Conservation (phyloP, 257 asterid species). For the Misopates orontium region DNA sequence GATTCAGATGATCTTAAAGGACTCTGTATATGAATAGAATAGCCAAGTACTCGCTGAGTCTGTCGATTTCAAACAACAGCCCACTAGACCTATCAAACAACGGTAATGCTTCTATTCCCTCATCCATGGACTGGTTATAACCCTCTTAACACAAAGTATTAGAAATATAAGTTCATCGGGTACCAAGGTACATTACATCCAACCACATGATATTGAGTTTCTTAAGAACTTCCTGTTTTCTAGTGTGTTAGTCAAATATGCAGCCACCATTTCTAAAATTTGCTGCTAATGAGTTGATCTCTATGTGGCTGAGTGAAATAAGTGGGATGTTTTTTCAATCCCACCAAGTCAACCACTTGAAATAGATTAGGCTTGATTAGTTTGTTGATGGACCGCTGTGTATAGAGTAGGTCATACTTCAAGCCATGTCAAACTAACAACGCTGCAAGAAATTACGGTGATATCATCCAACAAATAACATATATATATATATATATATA, state of each 20-base stretch:
- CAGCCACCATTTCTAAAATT: background rate
- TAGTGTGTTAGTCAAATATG: background rate
- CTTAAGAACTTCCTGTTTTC: background rate
- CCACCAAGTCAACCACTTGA: background rate
- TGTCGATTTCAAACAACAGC: conserved; percentile 3
- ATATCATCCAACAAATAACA: conserved; percentile 6
- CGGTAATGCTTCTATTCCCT: background rate
- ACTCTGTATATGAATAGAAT: background rate
- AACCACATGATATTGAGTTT: background rate
- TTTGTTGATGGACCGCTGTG: background rate
- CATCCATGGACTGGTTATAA: background rate
- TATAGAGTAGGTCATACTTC: background rate
- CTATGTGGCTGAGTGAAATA: background rate
- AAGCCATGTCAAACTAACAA: background rate
- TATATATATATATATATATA: no score
- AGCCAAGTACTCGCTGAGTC: background rate
- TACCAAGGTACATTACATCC: background rate
- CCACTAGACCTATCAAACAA: conserved; percentile 2
- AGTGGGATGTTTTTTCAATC: background rate
- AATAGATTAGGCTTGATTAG: background rate
- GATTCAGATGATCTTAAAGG: background rate
- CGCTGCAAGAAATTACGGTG: conserved; percentile 5
- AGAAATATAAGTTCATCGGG: background rate
- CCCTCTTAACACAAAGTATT: background rate
- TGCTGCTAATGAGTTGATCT: background rate